Evolutionary conservation across 176 grass and related monocot species (phyloP).

Genomic region (Triticum turgidum): DNA sequence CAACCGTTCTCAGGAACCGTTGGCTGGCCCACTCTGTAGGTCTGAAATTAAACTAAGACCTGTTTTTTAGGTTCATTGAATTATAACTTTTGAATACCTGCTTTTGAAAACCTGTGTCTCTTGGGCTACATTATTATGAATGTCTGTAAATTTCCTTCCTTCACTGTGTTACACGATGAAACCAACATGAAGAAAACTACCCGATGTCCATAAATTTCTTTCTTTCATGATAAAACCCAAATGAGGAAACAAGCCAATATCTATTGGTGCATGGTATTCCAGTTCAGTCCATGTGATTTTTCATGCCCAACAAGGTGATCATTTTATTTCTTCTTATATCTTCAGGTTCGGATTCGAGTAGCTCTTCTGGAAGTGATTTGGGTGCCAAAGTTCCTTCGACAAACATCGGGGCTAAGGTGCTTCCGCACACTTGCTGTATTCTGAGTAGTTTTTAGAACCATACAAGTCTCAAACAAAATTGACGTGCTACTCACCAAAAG

Average conservation of each 20-base stretch:
- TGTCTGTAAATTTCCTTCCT: neutral
- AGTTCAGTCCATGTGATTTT: conserved; percentile 5
- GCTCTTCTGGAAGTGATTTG: conserved; percentile 78
- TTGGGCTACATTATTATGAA: neutral
- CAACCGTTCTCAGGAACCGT: neutral
- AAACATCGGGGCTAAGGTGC: conserved; percentile 55
- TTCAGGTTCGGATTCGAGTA: conserved; percentile 85
- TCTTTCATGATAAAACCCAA: conserved; percentile 10
- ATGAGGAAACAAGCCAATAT: neutral
- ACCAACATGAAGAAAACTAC: conserved; percentile 20
- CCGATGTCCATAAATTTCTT: neutral
- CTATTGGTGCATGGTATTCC: neutral
- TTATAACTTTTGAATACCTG: neutral
- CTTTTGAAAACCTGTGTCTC: neutral
- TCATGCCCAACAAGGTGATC: conserved; percentile 1
- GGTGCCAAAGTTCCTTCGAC: conserved; percentile 58
- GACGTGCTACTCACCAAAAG: neutral
- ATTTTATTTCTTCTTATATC: conserved; percentile 31
- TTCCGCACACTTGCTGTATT: conserved; percentile 10
- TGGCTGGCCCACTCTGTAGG: neutral
- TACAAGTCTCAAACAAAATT: conserved; percentile 10
- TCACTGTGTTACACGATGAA: neutral
- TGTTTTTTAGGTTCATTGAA: neutral
- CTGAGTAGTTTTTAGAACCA: conserved; percentile 25
- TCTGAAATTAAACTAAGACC: conserved; percentile 5